These are phyloP conservation scores for Tulasnella calospora DNA, from an alignment of 768 basidiomycete genomes.

Conservation along the genomic window DNA sequence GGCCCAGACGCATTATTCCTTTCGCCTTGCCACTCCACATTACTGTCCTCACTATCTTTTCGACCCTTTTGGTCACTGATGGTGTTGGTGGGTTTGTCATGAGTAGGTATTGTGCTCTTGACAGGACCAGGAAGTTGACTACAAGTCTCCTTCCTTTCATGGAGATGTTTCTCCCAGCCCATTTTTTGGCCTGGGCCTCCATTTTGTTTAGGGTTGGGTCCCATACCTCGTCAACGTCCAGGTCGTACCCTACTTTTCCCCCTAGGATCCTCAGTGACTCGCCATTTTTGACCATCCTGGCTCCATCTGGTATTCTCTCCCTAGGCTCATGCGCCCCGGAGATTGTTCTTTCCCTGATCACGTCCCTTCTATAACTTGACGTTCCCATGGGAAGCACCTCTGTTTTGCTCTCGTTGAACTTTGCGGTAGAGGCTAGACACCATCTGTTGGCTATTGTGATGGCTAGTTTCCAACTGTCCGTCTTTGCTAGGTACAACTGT, in stretches of 20 bases:
- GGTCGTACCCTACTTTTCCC: too few relatives aligned
- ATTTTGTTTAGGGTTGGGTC: too few relatives aligned
- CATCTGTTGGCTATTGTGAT: conserved; percentile 30
- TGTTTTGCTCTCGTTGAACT: conserved; percentile 24
- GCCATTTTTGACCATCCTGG: too few relatives aligned
- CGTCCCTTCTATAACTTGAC: neutral
- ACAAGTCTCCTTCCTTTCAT: conserved; percentile 23
- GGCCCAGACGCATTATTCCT: neutral
- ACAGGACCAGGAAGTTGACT: neutral
- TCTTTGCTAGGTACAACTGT: conserved; percentile 21
- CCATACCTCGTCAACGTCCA: too few relatives aligned
- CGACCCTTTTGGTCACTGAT: neutral
- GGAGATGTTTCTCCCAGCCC: neutral
- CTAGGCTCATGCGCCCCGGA: too few relatives aligned
- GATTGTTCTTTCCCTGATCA: neutral
- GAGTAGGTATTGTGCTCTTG: conserved; percentile 9
- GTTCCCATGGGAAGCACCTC: conserved; percentile 32
- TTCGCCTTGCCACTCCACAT: conserved; percentile 8
- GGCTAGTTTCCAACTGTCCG: conserved; percentile 31
- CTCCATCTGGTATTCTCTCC: too few relatives aligned
- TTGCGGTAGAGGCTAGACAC: conserved; percentile 33
- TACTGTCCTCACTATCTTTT: neutral
- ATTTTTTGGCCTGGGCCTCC: conserved; percentile 13
- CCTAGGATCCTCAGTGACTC: too few relatives aligned
- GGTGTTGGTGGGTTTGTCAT: neutral